Evolutionary conservation across 83 land plant genomes (phyloP).

Genomic region (Thuja plicata): DNA sequence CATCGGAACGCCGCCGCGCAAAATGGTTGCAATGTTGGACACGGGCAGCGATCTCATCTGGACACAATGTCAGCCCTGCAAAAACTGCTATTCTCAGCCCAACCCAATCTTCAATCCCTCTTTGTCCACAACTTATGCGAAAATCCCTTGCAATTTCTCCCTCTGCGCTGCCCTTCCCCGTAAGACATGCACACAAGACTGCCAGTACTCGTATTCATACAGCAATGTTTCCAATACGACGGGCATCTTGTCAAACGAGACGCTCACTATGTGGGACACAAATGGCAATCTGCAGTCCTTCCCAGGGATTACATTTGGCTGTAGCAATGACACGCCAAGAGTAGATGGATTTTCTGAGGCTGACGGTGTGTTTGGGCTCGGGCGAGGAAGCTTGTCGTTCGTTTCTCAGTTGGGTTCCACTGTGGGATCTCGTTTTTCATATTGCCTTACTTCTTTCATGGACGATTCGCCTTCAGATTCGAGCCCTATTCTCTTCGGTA

Average conservation of each 20-base stretch:
- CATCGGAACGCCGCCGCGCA: slow-evolving; percentile 14
- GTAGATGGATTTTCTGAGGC: background rate
- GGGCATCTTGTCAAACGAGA: slow-evolving; percentile 39
- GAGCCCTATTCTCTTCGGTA: slow-evolving; percentile 7
- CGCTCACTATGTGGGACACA: slow-evolving; percentile 20
- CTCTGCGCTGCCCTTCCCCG: too few species aligned
- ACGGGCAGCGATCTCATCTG: slow-evolving; percentile 25
- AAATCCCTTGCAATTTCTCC: too few species aligned
- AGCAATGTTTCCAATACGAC: slow-evolving; percentile 18
- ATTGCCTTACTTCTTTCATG: background rate
- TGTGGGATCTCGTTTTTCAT: background rate
- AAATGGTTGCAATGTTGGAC: background rate
- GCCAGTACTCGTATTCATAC: slow-evolving; percentile 22
- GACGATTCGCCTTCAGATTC: background rate
- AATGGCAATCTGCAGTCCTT: background rate
- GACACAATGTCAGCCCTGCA: slow-evolving; percentile 16
- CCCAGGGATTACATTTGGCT: slow-evolving; percentile 28
- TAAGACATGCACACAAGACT: background rate
- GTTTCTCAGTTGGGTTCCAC: background rate
- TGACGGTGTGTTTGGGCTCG: slow-evolving; percentile 59
- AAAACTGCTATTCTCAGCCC: too few species aligned
- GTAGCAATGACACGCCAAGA: slow-evolving; percentile 33
- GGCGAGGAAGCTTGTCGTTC: background rate
- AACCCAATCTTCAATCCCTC: too few species aligned
- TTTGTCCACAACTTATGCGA: too few species aligned